These are phyloP conservation scores for Diaporthe destruens DNA, from an alignment of 2,329 filamentous ascomycete species.

Conservation along the genomic window DNA sequence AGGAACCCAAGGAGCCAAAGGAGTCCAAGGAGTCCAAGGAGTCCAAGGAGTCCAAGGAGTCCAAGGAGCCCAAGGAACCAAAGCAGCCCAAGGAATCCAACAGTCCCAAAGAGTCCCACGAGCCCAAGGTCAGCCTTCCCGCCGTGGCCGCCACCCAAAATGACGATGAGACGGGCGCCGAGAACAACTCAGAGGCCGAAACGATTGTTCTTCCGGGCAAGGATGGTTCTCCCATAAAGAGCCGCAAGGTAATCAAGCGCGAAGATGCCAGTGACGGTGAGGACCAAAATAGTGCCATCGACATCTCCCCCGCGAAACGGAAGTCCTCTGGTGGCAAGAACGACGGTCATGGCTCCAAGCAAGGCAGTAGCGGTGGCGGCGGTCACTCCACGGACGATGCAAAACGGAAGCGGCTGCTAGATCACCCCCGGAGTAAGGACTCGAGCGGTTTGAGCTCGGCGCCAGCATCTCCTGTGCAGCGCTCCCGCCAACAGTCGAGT, in stretches of 20 bases:
- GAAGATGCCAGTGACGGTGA: constrained; percentile 73
- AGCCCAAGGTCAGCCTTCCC: constrained; percentile 47
- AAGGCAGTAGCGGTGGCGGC: constrained; percentile 36
- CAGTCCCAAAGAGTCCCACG: constrained; percentile 44
- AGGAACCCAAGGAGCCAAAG: constrained; percentile 8
- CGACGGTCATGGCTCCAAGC: constrained; percentile 52
- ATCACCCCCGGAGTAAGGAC: constrained; percentile 61
- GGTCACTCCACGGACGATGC: constrained; percentile 51
- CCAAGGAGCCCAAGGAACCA: not conserved
- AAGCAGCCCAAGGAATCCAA: constrained; percentile 34
- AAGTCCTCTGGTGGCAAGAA: constrained; percentile 51
- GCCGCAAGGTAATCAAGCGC: constrained; percentile 73
- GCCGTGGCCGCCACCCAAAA: constrained; percentile 50
- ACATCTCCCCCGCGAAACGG: constrained; percentile 51
- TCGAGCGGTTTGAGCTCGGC: constrained; percentile 71
- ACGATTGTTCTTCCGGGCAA: constrained; percentile 77
- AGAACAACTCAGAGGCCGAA: constrained; percentile 78
- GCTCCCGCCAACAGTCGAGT: constrained; percentile 56
- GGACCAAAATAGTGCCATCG: constrained; percentile 48
- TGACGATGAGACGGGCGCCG: constrained; percentile 58
- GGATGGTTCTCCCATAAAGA: constrained; percentile 74
- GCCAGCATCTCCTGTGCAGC: constrained; percentile 65
- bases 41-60: not conserved
- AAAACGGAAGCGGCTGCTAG: constrained; percentile 65
- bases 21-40: not conserved